phyloP scores from a whole-genome alignment of 192 early-diverging fungal species.

The Rhizophagus clarus region DNA sequence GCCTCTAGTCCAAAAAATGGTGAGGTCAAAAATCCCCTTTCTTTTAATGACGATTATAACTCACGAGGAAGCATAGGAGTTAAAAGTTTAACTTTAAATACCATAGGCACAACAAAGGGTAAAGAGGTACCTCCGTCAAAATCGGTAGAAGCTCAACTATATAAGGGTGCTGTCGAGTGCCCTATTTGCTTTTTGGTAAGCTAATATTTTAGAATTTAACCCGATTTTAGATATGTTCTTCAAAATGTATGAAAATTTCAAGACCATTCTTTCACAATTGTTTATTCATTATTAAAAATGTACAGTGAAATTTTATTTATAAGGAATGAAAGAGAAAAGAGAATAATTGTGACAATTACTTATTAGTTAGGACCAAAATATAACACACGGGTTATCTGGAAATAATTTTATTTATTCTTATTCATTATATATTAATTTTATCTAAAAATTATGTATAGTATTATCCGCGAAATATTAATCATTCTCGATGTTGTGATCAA shows the following conservation, averaged over 20 bases:
- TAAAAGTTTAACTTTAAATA: slow-evolving; percentile 26
- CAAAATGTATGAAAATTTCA: no score
- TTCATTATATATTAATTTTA: background rate
- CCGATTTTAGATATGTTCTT: no score
- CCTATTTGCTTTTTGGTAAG: slow-evolving; percentile 93
- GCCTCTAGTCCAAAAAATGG: slow-evolving; percentile 31
- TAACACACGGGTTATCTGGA: background rate
- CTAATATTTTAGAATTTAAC: background rate
- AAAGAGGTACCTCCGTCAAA: slow-evolving; percentile 29
- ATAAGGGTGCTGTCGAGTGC: slow-evolving; percentile 79
- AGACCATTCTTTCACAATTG: no score
- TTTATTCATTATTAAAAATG: no score
- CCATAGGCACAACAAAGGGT: slow-evolving; percentile 29
- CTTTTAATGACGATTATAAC: slow-evolving; percentile 7
- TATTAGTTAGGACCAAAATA: no score
- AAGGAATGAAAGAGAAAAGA: no score
- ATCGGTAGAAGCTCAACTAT: slow-evolving; percentile 43
- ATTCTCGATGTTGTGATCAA: slow-evolving; percentile 90
- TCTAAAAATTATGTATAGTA: slow-evolving; percentile 49
- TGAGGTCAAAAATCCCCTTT: slow-evolving; percentile 36
- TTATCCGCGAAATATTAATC: slow-evolving; percentile 91
- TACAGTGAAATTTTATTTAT: no score
- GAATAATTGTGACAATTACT: no score
- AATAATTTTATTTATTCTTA: background rate
- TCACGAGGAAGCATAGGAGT: slow-evolving; percentile 27